Percentiles rank a stretch among this genome's conserved stretches.
These are phyloP conservation scores for Puccinia hordei DNA, from an alignment of 1,284 basidiomycete genomes.

Conservation along the genomic window DNA sequence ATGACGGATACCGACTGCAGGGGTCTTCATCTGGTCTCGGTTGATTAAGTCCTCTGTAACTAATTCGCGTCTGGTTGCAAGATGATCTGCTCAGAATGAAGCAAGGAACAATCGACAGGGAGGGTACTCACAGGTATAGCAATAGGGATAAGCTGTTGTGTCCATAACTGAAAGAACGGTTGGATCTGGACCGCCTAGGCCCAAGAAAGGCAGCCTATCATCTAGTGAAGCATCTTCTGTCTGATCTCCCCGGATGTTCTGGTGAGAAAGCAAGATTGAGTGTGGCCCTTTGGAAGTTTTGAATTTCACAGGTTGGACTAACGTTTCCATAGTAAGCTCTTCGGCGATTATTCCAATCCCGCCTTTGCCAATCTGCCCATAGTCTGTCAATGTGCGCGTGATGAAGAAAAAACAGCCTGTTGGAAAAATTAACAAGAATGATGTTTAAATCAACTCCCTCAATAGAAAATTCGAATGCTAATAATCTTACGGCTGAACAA, in stretches of 20 bases:
- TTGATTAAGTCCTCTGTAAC: neutral
- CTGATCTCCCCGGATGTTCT: conserved; percentile 25
- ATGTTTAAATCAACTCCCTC: neutral
- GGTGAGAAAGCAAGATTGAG: neutral
- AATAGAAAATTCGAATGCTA: neutral
- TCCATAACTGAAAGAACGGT: conserved; percentile 31
- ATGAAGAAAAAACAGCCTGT: conserved; percentile 50
- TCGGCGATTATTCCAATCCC: conserved; percentile 23
- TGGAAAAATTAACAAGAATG: neutral
- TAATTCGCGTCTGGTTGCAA: conserved; percentile 10
- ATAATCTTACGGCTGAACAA: conserved; percentile 33
- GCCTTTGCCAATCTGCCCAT: conserved; percentile 51
- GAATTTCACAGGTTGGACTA: neutral
- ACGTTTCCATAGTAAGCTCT: conserved; percentile 37
- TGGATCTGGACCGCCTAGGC: conserved; percentile 23
- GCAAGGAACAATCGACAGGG: neutral
- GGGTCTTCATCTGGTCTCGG: neutral
- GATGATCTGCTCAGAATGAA: neutral
- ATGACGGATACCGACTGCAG: neutral
- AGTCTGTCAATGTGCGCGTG: conserved; percentile 51
- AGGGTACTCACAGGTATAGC: conserved; percentile 40
- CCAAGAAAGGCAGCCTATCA: conserved; percentile 33
- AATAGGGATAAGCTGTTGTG: conserved; percentile 42
- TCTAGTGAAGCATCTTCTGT: conserved; percentile 24
- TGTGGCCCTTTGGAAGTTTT: neutral